phyloP scores from a whole-genome alignment of 1,284 basidiomycete species.

The Cutaneotrichosporon curvatum region DNA sequence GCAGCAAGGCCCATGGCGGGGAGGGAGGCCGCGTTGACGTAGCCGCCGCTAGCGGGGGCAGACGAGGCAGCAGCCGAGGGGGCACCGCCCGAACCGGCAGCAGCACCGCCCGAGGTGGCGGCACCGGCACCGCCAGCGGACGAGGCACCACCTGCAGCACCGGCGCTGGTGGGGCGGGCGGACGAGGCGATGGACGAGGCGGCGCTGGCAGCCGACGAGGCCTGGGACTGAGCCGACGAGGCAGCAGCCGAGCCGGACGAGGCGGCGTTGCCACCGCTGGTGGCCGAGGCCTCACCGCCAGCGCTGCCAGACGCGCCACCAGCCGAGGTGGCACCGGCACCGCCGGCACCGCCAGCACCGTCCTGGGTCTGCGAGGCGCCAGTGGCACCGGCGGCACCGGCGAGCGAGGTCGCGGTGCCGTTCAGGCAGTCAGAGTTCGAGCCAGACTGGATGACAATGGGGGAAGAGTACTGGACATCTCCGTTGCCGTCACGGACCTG shows the following conservation, averaged over 20 bases:
- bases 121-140: not conserved
- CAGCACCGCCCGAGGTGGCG: not conserved
- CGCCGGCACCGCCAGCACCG: not conserved
- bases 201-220: not conserved
- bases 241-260: not conserved
- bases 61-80: not conserved
- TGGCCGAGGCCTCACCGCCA: not conserved
- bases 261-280: not conserved
- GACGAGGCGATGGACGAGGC: not conserved
- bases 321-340: not conserved
- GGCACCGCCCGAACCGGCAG: not conserved
- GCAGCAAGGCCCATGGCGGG: constrained; percentile 3
- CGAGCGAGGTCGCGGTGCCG: not conserved
- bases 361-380: not conserved
- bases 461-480: constrained; percentile 53
- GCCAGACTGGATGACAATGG: constrained; percentile 51
- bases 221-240: constrained; percentile 1
- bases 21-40: not conserved
- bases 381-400: constrained; percentile 1
- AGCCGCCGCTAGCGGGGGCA: not conserved
- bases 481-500: constrained; percentile 48
- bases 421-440: constrained; percentile 36
- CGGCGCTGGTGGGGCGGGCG: not conserved
- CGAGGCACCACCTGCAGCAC: not conserved
- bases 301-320: not conserved